A percentile compares a stretch with the other conserved stretches of the same genome.
phyloP scores from a whole-genome alignment of 352 stramenopile species.

The Phytophthora palmivora region DNA sequence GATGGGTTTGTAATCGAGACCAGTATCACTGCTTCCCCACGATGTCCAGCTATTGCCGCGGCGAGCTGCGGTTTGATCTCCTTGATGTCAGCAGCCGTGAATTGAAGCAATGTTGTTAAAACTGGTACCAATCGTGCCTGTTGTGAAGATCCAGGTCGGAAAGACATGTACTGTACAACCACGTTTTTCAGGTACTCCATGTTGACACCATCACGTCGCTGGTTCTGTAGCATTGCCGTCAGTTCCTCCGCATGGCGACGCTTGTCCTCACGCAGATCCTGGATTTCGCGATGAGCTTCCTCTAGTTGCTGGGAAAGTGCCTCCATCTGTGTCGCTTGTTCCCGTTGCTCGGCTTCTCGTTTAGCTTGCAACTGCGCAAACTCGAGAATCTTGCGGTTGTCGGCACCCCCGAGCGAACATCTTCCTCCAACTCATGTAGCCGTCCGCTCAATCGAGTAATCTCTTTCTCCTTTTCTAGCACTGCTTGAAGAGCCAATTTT shows the following conservation, averaged over 20 bases:
- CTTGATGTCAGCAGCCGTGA: constrained; percentile 74
- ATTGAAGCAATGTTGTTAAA: constrained; percentile 87
- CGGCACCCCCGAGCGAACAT: constrained; percentile 85
- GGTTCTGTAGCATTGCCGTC: constrained; percentile 76
- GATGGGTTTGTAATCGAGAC: constrained; percentile 75
- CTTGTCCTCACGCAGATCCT: constrained; percentile 69
- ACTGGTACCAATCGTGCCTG: constrained; percentile 81
- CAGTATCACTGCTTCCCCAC: constrained; percentile 54
- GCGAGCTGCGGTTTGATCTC: constrained; percentile 74
- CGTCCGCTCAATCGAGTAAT: constrained; percentile 62
- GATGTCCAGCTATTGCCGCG: constrained; percentile 76
- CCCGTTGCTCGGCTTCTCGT: constrained; percentile 70
- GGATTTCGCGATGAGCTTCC: constrained; percentile 50
- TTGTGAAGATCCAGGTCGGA: constrained; percentile 83
- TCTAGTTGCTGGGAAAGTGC: constrained; percentile 57
- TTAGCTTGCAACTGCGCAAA: constrained; percentile 87
- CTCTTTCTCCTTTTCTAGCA: constrained; percentile 83
- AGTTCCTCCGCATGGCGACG: constrained; percentile 70
- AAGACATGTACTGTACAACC: constrained; percentile 92
- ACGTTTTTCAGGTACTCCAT: constrained; percentile 94
- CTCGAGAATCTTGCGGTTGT: constrained; percentile 90
- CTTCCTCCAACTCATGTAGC: constrained; percentile 79
- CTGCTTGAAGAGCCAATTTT: constrained; percentile 81
- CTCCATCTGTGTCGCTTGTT: constrained; percentile 62
- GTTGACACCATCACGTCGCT: constrained; percentile 87